Base-by-base conservation (phyloP, 2,329 filamentous ascomycete genomes). In the Aspergillus transmontanensis region DNA sequence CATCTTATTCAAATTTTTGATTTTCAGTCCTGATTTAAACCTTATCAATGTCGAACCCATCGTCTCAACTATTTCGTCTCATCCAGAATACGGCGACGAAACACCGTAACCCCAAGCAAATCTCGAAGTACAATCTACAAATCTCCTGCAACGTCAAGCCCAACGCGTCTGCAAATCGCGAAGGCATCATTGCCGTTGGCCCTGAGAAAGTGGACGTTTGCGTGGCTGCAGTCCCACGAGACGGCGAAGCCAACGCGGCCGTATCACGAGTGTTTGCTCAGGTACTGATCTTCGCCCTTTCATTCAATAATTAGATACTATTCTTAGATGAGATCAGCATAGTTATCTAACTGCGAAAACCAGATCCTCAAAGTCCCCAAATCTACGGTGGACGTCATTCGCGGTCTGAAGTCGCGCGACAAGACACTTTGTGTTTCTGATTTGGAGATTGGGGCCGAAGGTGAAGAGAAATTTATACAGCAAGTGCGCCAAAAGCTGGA, bases 211-310 rank as follows among this genome's bases (percentile, higher is more conserved):
- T 92, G 54, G 85, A 90, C 64, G 74, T 93, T 1, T 89, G 87
- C 55, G 89, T 92, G 2, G 78, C 89, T 0, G 89, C 88, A 0
- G 87, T 85, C 66, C 83, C 90, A 12, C 83, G 84, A 64, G 87
- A 91, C 16, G 89, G 89, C 16, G 87, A 90, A 72, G 86, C 90
- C 6, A 92, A 92, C 72, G 85, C 85, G 71, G 89, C 89, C 5
- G 87, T 91, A 2, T 78, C 87, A 56, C 80, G 84, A 43, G 77
- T 92, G 5, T 78, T 93, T 60, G 88, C 89, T 66, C 79, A 86
- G 71, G 87, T 88, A 69, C 66, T 46, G 6, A 1, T 34, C 32
- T 30, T 19, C 58, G 26, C 28, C 16, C 16, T 34, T 10, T 53
- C 3, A 58, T 53, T 55, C 32, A 26, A 12, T 34, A 28, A 6